A percentile compares a stretch with the other conserved stretches of the same genome.
Conservation (phyloP, 2,329 filamentous ascomycete genomes). For the Monosporascus sp. region DNA sequence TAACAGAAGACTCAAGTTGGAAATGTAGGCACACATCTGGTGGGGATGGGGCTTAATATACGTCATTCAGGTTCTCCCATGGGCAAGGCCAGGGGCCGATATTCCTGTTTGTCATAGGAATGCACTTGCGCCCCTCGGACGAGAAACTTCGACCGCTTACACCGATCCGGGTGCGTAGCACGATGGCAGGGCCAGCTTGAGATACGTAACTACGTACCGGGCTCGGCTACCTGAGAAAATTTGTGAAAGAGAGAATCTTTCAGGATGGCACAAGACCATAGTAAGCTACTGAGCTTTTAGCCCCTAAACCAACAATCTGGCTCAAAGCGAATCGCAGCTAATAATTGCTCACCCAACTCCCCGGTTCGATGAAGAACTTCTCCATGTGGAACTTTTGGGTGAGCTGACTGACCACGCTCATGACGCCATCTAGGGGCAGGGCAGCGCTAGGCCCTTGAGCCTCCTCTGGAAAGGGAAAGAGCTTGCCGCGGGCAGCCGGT, state of each 20-base stretch:
- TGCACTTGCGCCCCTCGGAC: background rate
- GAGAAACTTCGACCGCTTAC: background rate
- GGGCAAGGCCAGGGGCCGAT: background rate
- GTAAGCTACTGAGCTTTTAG: background rate
- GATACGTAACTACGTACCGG: background rate
- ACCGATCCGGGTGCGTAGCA: background rate
- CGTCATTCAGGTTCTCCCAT: background rate
- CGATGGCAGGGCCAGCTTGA: background rate
- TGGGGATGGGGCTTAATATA: background rate
- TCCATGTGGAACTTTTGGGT: no score
- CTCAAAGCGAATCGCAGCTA: no score
- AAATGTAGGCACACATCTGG: no score
- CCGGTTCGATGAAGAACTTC: no score
- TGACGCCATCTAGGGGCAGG: no score
- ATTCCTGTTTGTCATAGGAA: constrained; percentile 1
- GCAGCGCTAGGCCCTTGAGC: background rate
- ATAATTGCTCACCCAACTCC: no score
- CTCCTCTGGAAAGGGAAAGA: background rate
- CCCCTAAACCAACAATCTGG: no score
- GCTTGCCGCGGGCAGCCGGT: background rate
- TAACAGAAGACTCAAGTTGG: background rate
- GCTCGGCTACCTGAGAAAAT: background rate
- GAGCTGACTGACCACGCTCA: no score
- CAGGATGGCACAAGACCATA: background rate
- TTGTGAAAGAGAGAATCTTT: background rate